phyloP scores from a whole-genome alignment of 2,329 filamentous ascomycete species.

The Dothidotthia symphoricarpi region DNA sequence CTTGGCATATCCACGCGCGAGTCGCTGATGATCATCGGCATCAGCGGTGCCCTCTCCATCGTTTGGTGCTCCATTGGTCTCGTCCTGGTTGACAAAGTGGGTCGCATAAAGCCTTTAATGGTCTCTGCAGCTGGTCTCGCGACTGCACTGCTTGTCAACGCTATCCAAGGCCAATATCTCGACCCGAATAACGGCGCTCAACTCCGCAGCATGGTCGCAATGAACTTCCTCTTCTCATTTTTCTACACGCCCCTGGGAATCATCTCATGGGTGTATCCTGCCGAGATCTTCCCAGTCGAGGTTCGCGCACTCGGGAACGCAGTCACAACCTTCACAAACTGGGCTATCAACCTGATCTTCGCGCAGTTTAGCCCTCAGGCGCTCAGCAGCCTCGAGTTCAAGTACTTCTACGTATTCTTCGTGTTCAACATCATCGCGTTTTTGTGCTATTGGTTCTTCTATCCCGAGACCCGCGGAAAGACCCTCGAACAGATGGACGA shows the following conservation, averaged over 20 bases:
- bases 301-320: constrained; percentile 46
- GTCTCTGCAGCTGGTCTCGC: constrained; percentile 46
- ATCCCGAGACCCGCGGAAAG: constrained; percentile 32
- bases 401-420: constrained; percentile 48
- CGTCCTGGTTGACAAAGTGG: constrained; percentile 48
- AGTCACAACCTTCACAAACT: constrained; percentile 48
- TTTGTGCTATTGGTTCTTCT: constrained; percentile 29
- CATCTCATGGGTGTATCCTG: constrained; percentile 51
- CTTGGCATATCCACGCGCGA: constrained; percentile 47
- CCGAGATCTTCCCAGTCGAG: constrained; percentile 49
- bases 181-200: constrained; percentile 37
- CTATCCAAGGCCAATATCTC: constrained; percentile 42
- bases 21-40: constrained; percentile 53
- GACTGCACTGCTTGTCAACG: constrained; percentile 35
- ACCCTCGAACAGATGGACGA: constrained; percentile 34
- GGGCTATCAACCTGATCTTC: constrained; percentile 50
- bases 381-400: constrained; percentile 34
- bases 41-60: constrained; percentile 52
- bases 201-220: constrained; percentile 48
- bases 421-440: constrained; percentile 48
- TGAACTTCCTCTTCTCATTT: constrained; percentile 50
- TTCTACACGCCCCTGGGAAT: constrained; percentile 49
- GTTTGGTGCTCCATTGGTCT: constrained; percentile 50
- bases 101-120: constrained; percentile 51
- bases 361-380: constrained; percentile 52